Conservation (phyloP, 148 eudicot species). For the Camellia japonica region DNA sequence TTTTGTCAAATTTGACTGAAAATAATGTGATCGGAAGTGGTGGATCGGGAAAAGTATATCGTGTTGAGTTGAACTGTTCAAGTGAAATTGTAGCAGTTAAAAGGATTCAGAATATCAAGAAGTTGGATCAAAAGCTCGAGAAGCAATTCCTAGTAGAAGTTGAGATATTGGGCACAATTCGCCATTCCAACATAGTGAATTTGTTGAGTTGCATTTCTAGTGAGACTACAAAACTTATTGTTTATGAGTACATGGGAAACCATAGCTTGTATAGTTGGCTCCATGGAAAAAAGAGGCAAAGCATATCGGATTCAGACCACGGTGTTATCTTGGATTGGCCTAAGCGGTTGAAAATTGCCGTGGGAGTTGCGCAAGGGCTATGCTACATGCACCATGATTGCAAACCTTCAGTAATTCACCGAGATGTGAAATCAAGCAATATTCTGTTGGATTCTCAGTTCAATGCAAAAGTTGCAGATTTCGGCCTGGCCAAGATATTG, state of each 20-base stretch:
- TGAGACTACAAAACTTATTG: slow-evolving; percentile 30
- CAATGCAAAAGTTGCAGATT: slow-evolving; percentile 46
- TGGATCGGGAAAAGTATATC: slow-evolving; percentile 39
- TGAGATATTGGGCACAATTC: slow-evolving; percentile 25
- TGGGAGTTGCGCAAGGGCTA: slow-evolving; percentile 36
- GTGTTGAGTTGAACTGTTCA: slow-evolving; percentile 12
- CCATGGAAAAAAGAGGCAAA: slow-evolving; percentile 19
- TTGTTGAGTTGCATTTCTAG: slow-evolving; percentile 34
- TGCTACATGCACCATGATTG: slow-evolving; percentile 43
- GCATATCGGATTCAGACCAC: slow-evolving; percentile 10
- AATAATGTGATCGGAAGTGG: slow-evolving; percentile 32
- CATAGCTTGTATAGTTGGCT: slow-evolving; percentile 36
- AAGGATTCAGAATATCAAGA: slow-evolving; percentile 26
- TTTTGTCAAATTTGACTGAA: slow-evolving; percentile 30
- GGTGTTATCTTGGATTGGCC: slow-evolving; percentile 34
- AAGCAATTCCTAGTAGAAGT: slow-evolving; percentile 37
- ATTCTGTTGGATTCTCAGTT: slow-evolving; percentile 31
- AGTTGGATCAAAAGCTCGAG: slow-evolving; percentile 29
- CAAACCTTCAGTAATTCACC: slow-evolving; percentile 34
- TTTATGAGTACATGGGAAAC: slow-evolving; percentile 40
- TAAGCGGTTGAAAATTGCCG: slow-evolving; percentile 36
- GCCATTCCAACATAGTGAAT: slow-evolving; percentile 39
- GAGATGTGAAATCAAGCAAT: slow-evolving; percentile 38
- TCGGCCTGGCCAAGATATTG: slow-evolving; percentile 36
- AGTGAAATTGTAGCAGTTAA: slow-evolving; percentile 38